phyloP scores from a whole-genome alignment of 768 basidiomycete genomes.

The Tulasnella sp. region DNA sequence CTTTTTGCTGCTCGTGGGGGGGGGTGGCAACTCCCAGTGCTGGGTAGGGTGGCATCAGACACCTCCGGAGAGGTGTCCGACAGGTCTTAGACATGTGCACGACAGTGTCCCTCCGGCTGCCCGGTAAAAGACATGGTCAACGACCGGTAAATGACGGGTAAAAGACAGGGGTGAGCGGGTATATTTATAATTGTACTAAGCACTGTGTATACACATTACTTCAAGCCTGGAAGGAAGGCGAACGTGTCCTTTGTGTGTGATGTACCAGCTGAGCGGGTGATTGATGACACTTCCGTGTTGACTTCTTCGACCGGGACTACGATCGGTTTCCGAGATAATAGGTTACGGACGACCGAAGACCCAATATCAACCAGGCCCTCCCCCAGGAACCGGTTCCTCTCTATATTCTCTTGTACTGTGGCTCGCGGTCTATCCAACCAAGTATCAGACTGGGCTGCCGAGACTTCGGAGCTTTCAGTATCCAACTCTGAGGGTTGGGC shows the following conservation, averaged over 20 bases:
- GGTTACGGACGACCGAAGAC: not conserved
- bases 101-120: not conserved
- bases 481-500: not conserved
- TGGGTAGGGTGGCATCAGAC: not conserved
- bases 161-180: not conserved
- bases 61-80: not conserved
- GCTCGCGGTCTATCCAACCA: constrained; percentile 4
- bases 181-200: not conserved
- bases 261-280: not conserved
- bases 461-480: not conserved
- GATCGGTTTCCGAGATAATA: not conserved
- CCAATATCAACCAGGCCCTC: not conserved
- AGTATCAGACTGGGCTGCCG: too few species aligned
- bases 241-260: not conserved
- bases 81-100: not conserved
- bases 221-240: not conserved
- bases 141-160: constrained; percentile 3
- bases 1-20: too few species aligned
- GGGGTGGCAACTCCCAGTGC: too few species aligned
- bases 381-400: not conserved
- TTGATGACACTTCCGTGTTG: not conserved
- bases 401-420: not conserved
- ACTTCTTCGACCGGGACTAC: not conserved
- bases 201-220: not conserved
- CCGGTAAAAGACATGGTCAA: constrained; percentile 9